Evolutionary conservation across 495 filamentous ascomycete genomes (phyloP).

Genomic region (Penicillium odoratum): DNA sequence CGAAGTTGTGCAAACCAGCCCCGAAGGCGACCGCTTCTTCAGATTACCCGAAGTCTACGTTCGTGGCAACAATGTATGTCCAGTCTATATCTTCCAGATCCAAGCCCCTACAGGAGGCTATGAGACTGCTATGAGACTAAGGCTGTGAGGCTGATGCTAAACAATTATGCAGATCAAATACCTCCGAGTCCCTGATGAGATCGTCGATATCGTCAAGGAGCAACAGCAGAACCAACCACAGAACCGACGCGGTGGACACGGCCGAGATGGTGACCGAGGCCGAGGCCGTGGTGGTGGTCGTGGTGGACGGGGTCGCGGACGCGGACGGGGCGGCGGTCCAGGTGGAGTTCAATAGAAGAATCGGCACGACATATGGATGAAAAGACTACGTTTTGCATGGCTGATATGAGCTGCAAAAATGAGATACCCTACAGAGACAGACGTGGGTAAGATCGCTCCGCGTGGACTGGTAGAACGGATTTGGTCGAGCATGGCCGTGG

Average conservation of each 20-base stretch:
- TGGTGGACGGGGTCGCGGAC: slow-evolving; percentile 11
- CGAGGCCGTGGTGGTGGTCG: slow-evolving; percentile 28
- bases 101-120: neutral
- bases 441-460: slow-evolving; percentile 30
- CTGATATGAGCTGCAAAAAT: slow-evolving; percentile 25
- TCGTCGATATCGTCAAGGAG: slow-evolving; percentile 90
- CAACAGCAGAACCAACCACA: slow-evolving; percentile 71
- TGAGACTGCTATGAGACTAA: neutral
- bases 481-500: slow-evolving; percentile 48
- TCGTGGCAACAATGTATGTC: slow-evolving; percentile 87
- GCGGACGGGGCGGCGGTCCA: slow-evolving; percentile 24
- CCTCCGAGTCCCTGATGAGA: slow-evolving; percentile 91
- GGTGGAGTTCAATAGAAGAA: slow-evolving; percentile 9
- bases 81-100: neutral
- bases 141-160: neutral
- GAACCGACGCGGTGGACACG: slow-evolving; percentile 44
- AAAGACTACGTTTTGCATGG: slow-evolving; percentile 16
- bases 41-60: slow-evolving; percentile 92
- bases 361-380: neutral
- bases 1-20: slow-evolving; percentile 95
- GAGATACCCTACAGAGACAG: slow-evolving; percentile 47
- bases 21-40: slow-evolving; percentile 92
- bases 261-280: slow-evolving; percentile 26
- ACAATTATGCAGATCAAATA: slow-evolving; percentile 82
- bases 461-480: slow-evolving; percentile 31